Percentiles rank a stretch among this genome's conserved stretches.
phyloP scores from a whole-genome alignment of 208 protist genomes.

The Porcisia deanei region DNA sequence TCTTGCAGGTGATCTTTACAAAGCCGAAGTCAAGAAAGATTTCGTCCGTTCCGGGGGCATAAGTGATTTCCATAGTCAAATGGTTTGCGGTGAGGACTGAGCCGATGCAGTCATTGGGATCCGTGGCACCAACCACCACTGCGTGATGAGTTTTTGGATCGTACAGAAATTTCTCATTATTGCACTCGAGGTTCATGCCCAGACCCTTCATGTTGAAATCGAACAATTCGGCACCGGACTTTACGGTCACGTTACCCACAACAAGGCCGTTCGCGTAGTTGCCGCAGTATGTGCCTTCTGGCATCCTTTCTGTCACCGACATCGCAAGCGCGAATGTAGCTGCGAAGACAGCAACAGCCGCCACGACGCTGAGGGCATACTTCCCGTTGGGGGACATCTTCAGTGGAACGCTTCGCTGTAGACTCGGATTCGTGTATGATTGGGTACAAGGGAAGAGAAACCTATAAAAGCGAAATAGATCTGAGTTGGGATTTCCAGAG shows the following conservation, averaged over 20 bases:
- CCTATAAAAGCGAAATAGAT: neutral
- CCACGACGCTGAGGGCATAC: neutral
- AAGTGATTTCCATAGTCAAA: constrained; percentile 44
- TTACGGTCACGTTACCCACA: constrained; percentile 39
- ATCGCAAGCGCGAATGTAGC: neutral
- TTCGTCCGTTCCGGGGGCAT: constrained; percentile 42
- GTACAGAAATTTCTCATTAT: constrained; percentile 68
- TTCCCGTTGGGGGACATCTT: neutral
- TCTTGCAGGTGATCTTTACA: constrained; percentile 44
- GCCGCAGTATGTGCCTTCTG: constrained; percentile 58
- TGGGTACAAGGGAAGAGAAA: neutral
- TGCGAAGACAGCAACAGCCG: constrained; percentile 1
- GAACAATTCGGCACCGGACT: constrained; percentile 22
- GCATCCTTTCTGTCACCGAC: constrained; percentile 6
- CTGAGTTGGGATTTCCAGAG: neutral
- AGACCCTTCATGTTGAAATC: constrained; percentile 58
- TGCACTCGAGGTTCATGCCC: constrained; percentile 45
- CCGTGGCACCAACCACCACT: constrained; percentile 30
- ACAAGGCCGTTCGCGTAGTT: constrained; percentile 52
- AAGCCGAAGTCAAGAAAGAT: constrained; percentile 62
- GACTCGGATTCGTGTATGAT: neutral
- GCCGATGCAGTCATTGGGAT: constrained; percentile 75
- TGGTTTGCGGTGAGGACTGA: constrained; percentile 40
- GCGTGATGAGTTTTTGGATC: constrained; percentile 44
- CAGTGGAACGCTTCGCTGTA: neutral